Evolutionary conservation across 305 asterid genomes (phyloP).

Genomic region (Salvia sclarea): DNA sequence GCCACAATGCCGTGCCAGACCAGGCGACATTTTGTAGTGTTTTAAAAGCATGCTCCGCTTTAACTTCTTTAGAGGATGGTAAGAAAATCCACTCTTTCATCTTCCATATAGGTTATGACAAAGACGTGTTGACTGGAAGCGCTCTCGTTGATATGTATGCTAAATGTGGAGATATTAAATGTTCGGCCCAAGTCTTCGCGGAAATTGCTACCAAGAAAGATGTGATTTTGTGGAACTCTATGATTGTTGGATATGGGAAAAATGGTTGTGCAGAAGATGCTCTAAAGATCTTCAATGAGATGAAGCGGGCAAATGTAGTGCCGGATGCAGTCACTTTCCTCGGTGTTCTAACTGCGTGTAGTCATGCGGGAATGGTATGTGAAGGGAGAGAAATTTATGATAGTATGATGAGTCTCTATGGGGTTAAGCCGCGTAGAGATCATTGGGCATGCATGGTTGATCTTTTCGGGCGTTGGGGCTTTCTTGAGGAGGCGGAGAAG

Average conservation of each 20-base stretch:
- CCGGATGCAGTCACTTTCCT: conserved; percentile 89
- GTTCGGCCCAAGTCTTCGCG: conserved; percentile 58
- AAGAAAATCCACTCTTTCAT: conserved; percentile 60
- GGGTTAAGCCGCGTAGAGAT: conserved; percentile 62
- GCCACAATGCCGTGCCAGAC: conserved; percentile 61
- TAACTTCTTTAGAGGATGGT: conserved; percentile 69
- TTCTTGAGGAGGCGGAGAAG: conserved; percentile 69
- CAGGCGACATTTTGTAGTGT: conserved; percentile 86
- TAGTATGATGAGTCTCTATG: conserved; percentile 47
- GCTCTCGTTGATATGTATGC: conserved; percentile 93
- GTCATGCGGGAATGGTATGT: conserved; percentile 78
- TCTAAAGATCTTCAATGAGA: conserved; percentile 59
- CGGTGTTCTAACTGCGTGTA: conserved; percentile 85
- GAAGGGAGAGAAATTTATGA: conserved; percentile 66
- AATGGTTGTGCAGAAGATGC: conserved; percentile 75
- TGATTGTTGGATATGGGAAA: conserved; percentile 87
- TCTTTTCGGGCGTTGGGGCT: conserved; percentile 88
- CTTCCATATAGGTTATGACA: conserved; percentile 60
- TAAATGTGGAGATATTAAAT: conserved; percentile 79
- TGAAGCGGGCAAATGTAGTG: conserved; percentile 49
- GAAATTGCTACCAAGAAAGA: conserved; percentile 66
- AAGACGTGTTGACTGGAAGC: conserved; percentile 71
- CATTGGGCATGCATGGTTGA: conserved; percentile 92
- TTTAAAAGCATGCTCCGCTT: conserved; percentile 68
- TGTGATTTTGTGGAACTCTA: conserved; percentile 79